These are phyloP conservation scores for Calonectria hawksworthii DNA, from an alignment of 2,329 filamentous ascomycete genomes.

Conservation along the genomic window DNA sequence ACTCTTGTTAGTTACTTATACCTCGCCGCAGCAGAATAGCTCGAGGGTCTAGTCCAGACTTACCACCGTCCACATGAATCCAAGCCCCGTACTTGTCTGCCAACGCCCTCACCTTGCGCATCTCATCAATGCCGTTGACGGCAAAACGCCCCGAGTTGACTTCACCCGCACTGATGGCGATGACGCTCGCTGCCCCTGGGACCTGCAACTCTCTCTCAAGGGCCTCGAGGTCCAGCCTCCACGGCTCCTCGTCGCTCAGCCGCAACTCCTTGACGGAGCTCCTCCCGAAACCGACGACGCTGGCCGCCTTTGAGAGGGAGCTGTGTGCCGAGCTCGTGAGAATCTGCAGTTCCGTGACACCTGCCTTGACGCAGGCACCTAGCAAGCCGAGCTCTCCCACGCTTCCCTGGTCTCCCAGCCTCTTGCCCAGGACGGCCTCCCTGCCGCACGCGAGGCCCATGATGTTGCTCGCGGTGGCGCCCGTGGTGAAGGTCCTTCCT, in stretches of 20 bases:
- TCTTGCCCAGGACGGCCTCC: slow-evolving; percentile 70
- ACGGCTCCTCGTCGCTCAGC: slow-evolving; percentile 66
- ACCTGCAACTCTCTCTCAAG: slow-evolving; percentile 72
- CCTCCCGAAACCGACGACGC: slow-evolving; percentile 84
- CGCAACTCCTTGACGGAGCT: slow-evolving; percentile 74
- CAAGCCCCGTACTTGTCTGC: slow-evolving; percentile 83
- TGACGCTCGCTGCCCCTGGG: slow-evolving; percentile 75
- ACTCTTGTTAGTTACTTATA: slow-evolving; percentile 17
- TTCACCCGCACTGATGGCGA: slow-evolving; percentile 87
- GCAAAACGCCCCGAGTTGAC: slow-evolving; percentile 92
- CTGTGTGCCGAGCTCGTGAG: slow-evolving; percentile 88
- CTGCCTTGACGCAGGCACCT: slow-evolving; percentile 73
- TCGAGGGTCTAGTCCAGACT: slow-evolving; percentile 35
- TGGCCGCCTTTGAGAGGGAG: slow-evolving; percentile 86
- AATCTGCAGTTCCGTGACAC: slow-evolving; percentile 78
- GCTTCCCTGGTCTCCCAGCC: slow-evolving; percentile 49
- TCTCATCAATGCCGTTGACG: slow-evolving; percentile 69
- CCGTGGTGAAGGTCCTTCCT: slow-evolving; percentile 69
- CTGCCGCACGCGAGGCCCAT: slow-evolving; percentile 78
- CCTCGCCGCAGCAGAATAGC: no score
- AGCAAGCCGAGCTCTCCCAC: slow-evolving; percentile 81
- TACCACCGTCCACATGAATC: slow-evolving; percentile 89
- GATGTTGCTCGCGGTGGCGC: slow-evolving; percentile 82
- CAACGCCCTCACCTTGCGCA: slow-evolving; percentile 73
- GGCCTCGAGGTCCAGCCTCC: slow-evolving; percentile 76